A percentile compares a stretch with the other conserved stretches of the same genome.
Evolutionary conservation across 2,329 filamentous ascomycete species (phyloP).

Genomic region (Ophiostoma novo-ulmi): DNA sequence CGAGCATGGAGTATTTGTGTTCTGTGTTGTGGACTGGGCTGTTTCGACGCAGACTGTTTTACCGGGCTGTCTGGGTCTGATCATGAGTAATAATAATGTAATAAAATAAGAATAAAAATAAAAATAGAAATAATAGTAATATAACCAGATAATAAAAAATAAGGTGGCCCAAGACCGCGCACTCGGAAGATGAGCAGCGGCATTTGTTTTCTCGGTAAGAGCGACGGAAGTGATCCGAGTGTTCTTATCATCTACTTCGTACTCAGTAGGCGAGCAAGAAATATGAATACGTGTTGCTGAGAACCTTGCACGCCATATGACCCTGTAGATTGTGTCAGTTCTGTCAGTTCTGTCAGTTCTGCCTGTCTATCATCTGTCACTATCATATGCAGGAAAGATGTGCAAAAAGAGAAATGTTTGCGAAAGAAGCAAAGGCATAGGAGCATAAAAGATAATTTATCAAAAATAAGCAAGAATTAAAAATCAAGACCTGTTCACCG

Average conservation of each 20-base stretch:
- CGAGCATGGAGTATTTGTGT: too few species aligned
- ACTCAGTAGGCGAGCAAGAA: too few species aligned
- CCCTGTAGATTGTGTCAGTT: too few species aligned
- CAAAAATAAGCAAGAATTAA: not conserved
- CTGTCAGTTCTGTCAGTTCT: too few species aligned
- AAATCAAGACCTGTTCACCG: not conserved
- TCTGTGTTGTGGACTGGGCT: not conserved
- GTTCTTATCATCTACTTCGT: not conserved
- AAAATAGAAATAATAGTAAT: not conserved
- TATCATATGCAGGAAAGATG: not conserved
- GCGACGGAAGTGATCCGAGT: not conserved
- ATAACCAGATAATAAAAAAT: not conserved
- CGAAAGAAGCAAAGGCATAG: not conserved
- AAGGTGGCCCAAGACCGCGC: not conserved
- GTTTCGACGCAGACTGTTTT: not conserved
- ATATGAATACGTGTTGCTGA: too few species aligned
- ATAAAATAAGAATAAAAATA: too few species aligned
- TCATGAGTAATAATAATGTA: too few species aligned
- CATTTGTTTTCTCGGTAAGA: slow-evolving; percentile 1
- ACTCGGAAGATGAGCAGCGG: slow-evolving; percentile 9
- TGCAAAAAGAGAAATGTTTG: not conserved
- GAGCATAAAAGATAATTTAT: not conserved
- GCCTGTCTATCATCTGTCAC: not conserved
- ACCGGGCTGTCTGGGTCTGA: too few species aligned
- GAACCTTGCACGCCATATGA: too few species aligned